These are phyloP conservation scores for Pelargonium myrrhifolium DNA, from an alignment of 441 rosid species.

Conservation along the genomic window DNA sequence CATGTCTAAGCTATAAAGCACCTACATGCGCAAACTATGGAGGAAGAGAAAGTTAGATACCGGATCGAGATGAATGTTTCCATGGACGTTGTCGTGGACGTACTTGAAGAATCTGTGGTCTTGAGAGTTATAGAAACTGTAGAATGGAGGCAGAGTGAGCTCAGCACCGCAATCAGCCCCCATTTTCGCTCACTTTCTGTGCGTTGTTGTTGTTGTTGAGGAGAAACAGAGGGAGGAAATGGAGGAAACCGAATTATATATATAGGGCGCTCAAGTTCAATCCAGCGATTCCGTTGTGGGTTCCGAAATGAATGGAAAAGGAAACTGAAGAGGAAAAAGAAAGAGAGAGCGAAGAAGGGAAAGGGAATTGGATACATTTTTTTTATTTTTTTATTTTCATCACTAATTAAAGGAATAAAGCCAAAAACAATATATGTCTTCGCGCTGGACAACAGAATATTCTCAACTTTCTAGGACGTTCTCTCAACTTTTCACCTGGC, in stretches of 20 bases:
- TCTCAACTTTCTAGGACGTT: no score
- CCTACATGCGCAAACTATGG: background rate
- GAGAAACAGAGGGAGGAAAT: background rate
- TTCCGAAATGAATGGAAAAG: conserved; percentile 3
- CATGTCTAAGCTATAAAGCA: background rate
- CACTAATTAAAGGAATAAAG: no score
- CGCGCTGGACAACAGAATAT: no score
- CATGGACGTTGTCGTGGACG: conserved; percentile 80
- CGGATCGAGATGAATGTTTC: conserved; percentile 72
- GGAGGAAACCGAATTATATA: background rate
- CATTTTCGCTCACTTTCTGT: background rate
- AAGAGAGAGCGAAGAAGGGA: background rate
- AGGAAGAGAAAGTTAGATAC: conserved; percentile 21
- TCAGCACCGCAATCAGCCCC: background rate
- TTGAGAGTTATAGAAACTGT: background rate
- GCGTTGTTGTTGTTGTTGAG: background rate
- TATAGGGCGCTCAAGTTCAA: background rate
- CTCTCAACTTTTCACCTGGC: no score
- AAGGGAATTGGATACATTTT: no score
- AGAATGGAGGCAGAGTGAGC: conserved; percentile 2
- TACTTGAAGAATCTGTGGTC: conserved; percentile 32
- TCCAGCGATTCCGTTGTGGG: no score
- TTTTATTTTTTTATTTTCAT: no score
- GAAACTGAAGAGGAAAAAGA: background rate
- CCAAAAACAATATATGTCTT: no score